These are phyloP conservation scores for Solanum commersonii DNA, from an alignment of 257 asterid genomes.

Conservation along the genomic window DNA sequence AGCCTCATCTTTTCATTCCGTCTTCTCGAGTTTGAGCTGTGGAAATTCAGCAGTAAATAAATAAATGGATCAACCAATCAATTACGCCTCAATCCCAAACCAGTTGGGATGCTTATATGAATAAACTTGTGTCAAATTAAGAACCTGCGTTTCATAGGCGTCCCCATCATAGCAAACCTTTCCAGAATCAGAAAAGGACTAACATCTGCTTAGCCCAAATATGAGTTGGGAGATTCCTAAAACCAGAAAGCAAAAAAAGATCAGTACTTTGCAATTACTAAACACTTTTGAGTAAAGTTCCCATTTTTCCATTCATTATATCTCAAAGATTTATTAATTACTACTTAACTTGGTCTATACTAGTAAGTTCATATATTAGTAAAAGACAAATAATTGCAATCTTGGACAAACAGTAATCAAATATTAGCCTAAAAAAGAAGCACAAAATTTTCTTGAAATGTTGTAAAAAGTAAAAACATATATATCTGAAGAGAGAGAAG, in stretches of 20 bases:
- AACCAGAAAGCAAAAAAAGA: neutral
- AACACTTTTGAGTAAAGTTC: neutral
- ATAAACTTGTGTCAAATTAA: neutral
- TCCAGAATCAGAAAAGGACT: neutral
- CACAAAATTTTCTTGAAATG: neutral
- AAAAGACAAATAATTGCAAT: neutral
- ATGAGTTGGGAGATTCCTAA: neutral
- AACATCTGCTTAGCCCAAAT: neutral
- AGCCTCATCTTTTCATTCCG: conserved; percentile 76
- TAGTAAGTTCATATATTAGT: neutral
- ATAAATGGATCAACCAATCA: neutral
- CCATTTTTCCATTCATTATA: neutral
- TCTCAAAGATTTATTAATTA: neutral
- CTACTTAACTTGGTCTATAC: neutral
- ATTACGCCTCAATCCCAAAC: neutral
- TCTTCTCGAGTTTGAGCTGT: conserved; percentile 45
- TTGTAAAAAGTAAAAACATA: neutral
- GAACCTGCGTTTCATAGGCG: conserved; percentile 25
- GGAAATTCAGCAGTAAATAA: conserved; percentile 8
- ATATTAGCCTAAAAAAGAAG: neutral
- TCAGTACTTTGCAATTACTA: neutral
- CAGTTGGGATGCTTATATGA: neutral
- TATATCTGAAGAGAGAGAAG: neutral
- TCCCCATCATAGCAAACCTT: conserved; percentile 27
- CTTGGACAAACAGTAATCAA: neutral